Evolutionary conservation across 2,329 filamentous ascomycete genomes (phyloP).

Genomic region (Ophiosphaerella korrae): DNA sequence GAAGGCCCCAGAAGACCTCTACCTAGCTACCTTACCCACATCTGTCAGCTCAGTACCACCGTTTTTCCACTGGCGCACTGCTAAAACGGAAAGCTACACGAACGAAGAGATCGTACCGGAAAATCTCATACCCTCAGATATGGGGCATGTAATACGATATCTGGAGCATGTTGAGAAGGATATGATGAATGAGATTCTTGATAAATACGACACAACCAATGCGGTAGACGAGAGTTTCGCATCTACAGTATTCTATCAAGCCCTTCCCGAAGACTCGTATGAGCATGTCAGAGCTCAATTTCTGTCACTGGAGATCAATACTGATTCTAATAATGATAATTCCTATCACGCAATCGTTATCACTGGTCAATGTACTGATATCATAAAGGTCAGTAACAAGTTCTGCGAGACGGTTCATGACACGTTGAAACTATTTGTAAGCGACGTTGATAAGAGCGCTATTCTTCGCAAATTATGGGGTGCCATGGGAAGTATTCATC

Average conservation of each 20-base stretch:
- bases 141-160: constrained; percentile 10
- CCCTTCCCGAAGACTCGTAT: constrained; percentile 19
- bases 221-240: constrained; percentile 30
- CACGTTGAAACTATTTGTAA: constrained; percentile 31
- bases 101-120: background rate
- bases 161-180: constrained; percentile 33
- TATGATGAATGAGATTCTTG: constrained; percentile 23
- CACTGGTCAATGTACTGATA: constrained; percentile 9
- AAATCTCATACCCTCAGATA: background rate
- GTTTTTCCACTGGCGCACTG: constrained; percentile 36
- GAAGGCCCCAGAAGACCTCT: background rate
- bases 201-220: constrained; percentile 3
- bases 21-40: background rate
- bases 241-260: constrained; percentile 31
- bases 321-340: background rate
- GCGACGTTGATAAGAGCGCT: constrained; percentile 20
- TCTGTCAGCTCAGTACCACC: constrained; percentile 18
- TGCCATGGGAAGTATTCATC: constrained; percentile 24
- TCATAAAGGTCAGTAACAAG: constrained; percentile 12
- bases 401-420: constrained; percentile 18
- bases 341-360: constrained; percentile 25
- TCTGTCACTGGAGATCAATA: background rate
- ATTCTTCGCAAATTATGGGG: constrained; percentile 36
- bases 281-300: constrained; percentile 9
- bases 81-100: background rate